These are phyloP conservation scores for Brassica cretica DNA, from an alignment of 345 rosid genomes.

Conservation along the genomic window DNA sequence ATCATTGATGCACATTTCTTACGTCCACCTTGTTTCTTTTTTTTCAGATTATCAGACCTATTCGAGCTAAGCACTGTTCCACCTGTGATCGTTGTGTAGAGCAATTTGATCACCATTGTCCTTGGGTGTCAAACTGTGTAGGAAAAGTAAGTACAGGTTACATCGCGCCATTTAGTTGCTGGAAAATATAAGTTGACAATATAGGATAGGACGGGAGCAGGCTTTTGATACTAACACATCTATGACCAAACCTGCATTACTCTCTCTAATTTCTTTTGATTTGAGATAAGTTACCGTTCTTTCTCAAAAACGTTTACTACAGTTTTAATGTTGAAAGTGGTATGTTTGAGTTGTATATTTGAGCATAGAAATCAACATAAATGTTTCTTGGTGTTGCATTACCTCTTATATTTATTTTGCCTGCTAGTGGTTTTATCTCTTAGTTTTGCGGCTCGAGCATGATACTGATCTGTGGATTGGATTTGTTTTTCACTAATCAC, in stretches of 20 bases:
- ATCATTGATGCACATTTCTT: slow-evolving; percentile 10
- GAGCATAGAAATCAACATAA: slow-evolving; percentile 1
- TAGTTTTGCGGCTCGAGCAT: slow-evolving; percentile 43
- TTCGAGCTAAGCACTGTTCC: slow-evolving; percentile 97
- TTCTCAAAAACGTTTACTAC: neutral
- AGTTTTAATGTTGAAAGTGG: neutral
- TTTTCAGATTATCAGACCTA: slow-evolving; percentile 86
- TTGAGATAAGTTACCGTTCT: neutral
- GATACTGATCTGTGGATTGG: slow-evolving; percentile 23
- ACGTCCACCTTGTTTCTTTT: slow-evolving; percentile 4
- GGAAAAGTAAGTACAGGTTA: slow-evolving; percentile 70
- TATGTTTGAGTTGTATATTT: slow-evolving; percentile 2
- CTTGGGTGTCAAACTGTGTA: slow-evolving; percentile 97
- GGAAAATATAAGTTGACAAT: slow-evolving; percentile 1
- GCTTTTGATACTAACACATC: slow-evolving; percentile 26
- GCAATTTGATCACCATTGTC: slow-evolving; percentile 99
- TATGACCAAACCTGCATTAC: neutral
- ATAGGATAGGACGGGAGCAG: neutral
- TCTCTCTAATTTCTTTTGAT: slow-evolving; percentile 6
- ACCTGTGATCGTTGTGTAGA: slow-evolving; percentile 94
- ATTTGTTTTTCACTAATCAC: slow-evolving; percentile 9
- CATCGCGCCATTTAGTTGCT: neutral
- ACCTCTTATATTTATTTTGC: neutral
- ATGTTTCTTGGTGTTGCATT: slow-evolving; percentile 5
- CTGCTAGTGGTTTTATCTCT: slow-evolving; percentile 18